Base-by-base conservation (phyloP, 345 rosid species). In the Euphorbia peplus region DNA sequence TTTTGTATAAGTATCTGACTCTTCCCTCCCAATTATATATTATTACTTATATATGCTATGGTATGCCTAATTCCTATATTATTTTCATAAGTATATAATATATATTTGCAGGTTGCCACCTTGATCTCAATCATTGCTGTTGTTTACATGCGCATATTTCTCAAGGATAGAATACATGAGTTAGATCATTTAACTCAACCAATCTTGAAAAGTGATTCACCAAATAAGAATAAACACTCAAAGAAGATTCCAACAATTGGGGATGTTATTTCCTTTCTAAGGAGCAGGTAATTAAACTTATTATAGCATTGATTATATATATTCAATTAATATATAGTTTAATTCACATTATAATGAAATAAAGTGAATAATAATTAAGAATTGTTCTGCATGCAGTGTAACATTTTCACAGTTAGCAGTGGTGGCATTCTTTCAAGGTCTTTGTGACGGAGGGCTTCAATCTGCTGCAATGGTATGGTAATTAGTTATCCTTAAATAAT, bases 101-200 rank as follows among this genome's bases (percentile, higher is more conserved):
- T n/a, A 52, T 8, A 2, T 11, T 29, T 68, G 37, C 75, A 90
- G 96, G 81, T 85, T 16, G 91, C 96, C 46, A 81, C 95, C 8
- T 41, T 76, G 66, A 75, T 77, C 30, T 84, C 87, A 12, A 81
- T 89, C 73, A 57, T 81, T 69, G 91, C 85, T 1, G 60, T 75
- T 11, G 85, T 82, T 19, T 93, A 93, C 86, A 89, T 89, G 98
- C 88, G 96, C 75, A 30, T 87, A 71, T 91, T 91, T 60, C 86
- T 93, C 25, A 64, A 84, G 74, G 97, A 93, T 48, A 85, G 73
- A 47, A 25, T 70, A 21, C 68, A 63, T 0, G 60, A 70, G 16
- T 1, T 79, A 76, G 28, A 41, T 10, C 18, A 64, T 51, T 78
- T 82, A 59, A 56, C 71, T 3, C 82, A 55, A 71, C 95, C 93